phyloP scores from a whole-genome alignment of 2,329 filamentous ascomycete species.

The Zalaria obscura region DNA sequence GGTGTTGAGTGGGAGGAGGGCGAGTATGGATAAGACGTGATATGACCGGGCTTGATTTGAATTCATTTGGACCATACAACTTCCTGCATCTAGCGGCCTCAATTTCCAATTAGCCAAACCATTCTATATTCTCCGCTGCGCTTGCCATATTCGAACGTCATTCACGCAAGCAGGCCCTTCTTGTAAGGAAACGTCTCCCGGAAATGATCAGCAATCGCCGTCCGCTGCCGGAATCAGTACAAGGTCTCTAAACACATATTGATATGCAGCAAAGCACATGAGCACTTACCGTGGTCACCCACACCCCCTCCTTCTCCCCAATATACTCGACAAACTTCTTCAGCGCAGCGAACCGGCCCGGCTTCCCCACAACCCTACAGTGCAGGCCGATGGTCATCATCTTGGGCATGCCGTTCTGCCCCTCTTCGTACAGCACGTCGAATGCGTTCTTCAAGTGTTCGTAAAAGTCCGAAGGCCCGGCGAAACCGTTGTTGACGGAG shows the following conservation, averaged over 20 bases:
- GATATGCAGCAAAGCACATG: too few relatives aligned
- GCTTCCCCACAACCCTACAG: constrained; percentile 38
- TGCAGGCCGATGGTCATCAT: constrained; percentile 46
- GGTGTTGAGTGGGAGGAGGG: constrained; percentile 29
- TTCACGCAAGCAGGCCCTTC: constrained; percentile 21
- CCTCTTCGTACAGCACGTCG: constrained; percentile 40
- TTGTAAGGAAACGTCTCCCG: constrained; percentile 34
- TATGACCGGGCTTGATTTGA: neutral
- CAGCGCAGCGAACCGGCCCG: constrained; percentile 36
- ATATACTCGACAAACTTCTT: constrained; percentile 41
- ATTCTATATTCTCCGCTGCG: too few relatives aligned
- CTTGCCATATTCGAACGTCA: neutral
- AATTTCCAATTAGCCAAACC: too few relatives aligned
- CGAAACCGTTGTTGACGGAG: constrained; percentile 29
- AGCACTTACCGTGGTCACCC: constrained; percentile 30
- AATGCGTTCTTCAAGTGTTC: constrained; percentile 37
- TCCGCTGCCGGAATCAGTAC: constrained; percentile 14
- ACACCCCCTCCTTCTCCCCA: constrained; percentile 35
- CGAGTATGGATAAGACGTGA: constrained; percentile 7
- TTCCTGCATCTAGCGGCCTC: too few relatives aligned
- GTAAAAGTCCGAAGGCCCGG: constrained; percentile 30
- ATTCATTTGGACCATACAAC: neutral
- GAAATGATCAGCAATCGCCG: constrained; percentile 38
- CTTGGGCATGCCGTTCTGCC: constrained; percentile 32
- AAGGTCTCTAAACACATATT: too few relatives aligned